Conservation (phyloP, 2,329 filamentous ascomycete genomes). For the Drechslerella coelobrocha region DNA sequence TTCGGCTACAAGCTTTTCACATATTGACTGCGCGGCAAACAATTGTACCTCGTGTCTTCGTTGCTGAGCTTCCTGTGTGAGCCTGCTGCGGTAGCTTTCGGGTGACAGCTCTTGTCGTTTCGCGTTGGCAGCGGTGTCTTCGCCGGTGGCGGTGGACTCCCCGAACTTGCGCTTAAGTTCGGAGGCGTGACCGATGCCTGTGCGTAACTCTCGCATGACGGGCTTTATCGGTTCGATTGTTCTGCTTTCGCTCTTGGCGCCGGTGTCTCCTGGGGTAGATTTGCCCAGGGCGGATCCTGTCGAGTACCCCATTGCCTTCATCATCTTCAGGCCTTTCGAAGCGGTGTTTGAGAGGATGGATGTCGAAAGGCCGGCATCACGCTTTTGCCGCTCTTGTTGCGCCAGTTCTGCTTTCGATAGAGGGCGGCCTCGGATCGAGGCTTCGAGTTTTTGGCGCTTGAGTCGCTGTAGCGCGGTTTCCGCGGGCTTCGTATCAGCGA, state of each 20-base stretch:
- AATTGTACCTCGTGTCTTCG: slow-evolving; percentile 73
- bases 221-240: slow-evolving; percentile 65
- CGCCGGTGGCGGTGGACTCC: slow-evolving; percentile 66
- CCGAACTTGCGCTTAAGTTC: slow-evolving; percentile 79
- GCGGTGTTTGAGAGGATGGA: slow-evolving; percentile 69
- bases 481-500: slow-evolving; percentile 68
- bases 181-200: slow-evolving; percentile 80
- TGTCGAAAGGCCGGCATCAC: slow-evolving; percentile 77
- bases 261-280: slow-evolving; percentile 56
- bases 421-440: slow-evolving; percentile 70
- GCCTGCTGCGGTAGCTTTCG: slow-evolving; percentile 74
- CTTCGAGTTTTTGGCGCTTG: slow-evolving; percentile 59
- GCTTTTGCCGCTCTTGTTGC: slow-evolving; percentile 73
- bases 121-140: slow-evolving; percentile 55
- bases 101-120: slow-evolving; percentile 72
- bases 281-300: slow-evolving; percentile 76
- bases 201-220: slow-evolving; percentile 77
- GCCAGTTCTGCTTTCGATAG: slow-evolving; percentile 84
- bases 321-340: slow-evolving; percentile 88
- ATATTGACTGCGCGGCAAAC: slow-evolving; percentile 79
- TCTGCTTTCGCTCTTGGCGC: slow-evolving; percentile 60
- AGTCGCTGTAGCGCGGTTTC: slow-evolving; percentile 39
- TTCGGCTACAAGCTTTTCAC: slow-evolving; percentile 75
- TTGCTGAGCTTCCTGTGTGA: slow-evolving; percentile 73
- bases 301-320: slow-evolving; percentile 93